These are phyloP conservation scores for Ilyonectria mors-panacis DNA, from an alignment of 2,329 filamentous ascomycete species.

Conservation along the genomic window DNA sequence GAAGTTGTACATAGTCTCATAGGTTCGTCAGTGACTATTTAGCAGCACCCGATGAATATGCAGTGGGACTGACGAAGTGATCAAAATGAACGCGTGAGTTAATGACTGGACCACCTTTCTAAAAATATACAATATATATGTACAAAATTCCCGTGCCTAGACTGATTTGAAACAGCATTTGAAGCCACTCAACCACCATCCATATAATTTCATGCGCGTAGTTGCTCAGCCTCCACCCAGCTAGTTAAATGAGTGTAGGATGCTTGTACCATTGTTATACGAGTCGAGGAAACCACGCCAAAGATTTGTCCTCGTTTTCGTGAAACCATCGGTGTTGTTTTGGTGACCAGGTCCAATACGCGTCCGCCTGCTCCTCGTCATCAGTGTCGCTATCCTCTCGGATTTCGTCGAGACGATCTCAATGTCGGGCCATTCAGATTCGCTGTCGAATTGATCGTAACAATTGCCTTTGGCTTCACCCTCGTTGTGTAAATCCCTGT, in stretches of 20 bases:
- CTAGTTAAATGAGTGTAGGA: background rate
- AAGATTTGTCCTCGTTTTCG: conserved; percentile 4
- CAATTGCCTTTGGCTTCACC: background rate
- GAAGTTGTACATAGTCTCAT: background rate
- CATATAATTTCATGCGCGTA: background rate
- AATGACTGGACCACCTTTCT: background rate
- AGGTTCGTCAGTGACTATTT: background rate
- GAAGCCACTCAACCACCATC: background rate
- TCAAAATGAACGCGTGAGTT: background rate
- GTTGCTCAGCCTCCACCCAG: background rate
- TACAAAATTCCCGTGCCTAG: too few relatives aligned
- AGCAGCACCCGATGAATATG: background rate
- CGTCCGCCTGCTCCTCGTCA: background rate
- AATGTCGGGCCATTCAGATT: conserved; percentile 6
- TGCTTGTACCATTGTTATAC: background rate
- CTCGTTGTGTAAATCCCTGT: background rate
- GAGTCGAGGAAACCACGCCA: conserved; percentile 22
- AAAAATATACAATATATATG: too few relatives aligned
- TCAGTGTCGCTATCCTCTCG: conserved; percentile 5
- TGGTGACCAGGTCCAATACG: conserved; percentile 31
- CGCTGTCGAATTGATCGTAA: background rate
- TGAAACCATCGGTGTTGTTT: conserved; percentile 16
- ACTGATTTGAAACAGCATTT: background rate
- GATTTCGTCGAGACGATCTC: conserved; percentile 8
- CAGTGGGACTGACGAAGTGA: too few relatives aligned